Evolutionary conservation across 495 filamentous ascomycete species (phyloP).

Genomic region (Aspergillus coremiiformis): DNA sequence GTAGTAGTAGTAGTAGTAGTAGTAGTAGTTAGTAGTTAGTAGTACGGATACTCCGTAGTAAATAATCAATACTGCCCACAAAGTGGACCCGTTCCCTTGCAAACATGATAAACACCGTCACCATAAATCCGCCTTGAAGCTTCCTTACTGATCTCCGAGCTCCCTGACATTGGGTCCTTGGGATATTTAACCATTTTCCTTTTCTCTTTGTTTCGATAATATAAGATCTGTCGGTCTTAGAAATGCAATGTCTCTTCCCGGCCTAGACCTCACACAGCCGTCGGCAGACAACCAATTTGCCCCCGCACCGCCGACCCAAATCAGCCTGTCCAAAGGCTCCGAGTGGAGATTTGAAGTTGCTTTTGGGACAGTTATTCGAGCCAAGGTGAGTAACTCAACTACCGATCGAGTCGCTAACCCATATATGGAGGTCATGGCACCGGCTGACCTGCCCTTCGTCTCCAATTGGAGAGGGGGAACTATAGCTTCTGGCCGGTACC

Average conservation of each 20-base stretch:
- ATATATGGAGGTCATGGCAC: not conserved
- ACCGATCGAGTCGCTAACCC: not conserved
- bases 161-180: not conserved
- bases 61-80: too few species aligned
- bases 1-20: too few species aligned
- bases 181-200: not conserved
- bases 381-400: slow-evolving; percentile 42
- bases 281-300: slow-evolving; percentile 33
- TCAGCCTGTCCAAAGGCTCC: slow-evolving; percentile 40
- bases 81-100: slow-evolving; percentile 1
- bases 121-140: not conserved
- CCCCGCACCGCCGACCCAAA: slow-evolving; percentile 37
- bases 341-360: slow-evolving; percentile 95
- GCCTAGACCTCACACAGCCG: slow-evolving; percentile 39
- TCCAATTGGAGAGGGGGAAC: slow-evolving; percentile 14
- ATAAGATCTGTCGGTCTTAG: not conserved
- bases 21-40: too few species aligned
- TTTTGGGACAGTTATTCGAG: slow-evolving; percentile 52
- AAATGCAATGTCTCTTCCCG: slow-evolving; percentile 42
- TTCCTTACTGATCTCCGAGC: not conserved
- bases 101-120: slow-evolving; percentile 23
- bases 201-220: not conserved
- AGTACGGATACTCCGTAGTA: too few species aligned
- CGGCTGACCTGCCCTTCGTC: slow-evolving; percentile 14
- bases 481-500: slow-evolving; percentile 64